Base-by-base conservation (phyloP, 345 rosid species). In the Isatis tinctoria region DNA sequence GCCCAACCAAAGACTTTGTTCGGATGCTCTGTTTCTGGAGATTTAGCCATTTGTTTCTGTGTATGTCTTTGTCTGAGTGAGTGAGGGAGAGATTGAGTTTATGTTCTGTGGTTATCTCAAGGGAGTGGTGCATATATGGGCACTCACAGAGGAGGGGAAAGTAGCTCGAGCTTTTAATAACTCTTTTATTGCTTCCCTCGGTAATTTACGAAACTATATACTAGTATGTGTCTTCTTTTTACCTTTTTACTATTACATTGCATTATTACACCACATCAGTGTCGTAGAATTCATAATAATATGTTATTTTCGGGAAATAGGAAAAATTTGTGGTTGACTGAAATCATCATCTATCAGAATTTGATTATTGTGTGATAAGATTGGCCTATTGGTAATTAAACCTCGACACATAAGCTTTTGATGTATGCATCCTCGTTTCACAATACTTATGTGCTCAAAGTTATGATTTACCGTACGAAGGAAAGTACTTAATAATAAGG, bases 1-100 rank as follows among this genome's bases (percentile, higher is more conserved):
- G 93, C 98, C 91, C 93, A 90, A 37, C 98, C 98, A 75, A 86
- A 69, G 36, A 79, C 87, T 79, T 88, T 88, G 3, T 81, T 84
- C 8, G 90, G 92, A 70, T 85, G 89, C 67, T 90, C 90, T 61
- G 79, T 78, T 60, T 75, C 95, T 26, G 87, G 78, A 22, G 91
- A 80, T 81, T 81, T 87, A 3, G 87, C 87, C 91, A 86, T 88
- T 43, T 76, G n/a, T 53, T 35, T 18, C 44, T 51, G 72, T 51
- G 72, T 30, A 16, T 35, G 37, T 35, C 37, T 35, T 72, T 27
- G 16, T 28, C 17, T 69, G 62, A 88, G 87, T 20, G 48, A 60
- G 12, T 37, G 33, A 20, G 36, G 26, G 48, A 68, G 16, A 24
- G 33, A 20, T 24, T 36, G 13, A 10, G 65, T 36, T 47, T 52